These are phyloP conservation scores for Saprolegnia diclina DNA, from an alignment of 352 stramenopile species.

Conservation along the genomic window DNA sequence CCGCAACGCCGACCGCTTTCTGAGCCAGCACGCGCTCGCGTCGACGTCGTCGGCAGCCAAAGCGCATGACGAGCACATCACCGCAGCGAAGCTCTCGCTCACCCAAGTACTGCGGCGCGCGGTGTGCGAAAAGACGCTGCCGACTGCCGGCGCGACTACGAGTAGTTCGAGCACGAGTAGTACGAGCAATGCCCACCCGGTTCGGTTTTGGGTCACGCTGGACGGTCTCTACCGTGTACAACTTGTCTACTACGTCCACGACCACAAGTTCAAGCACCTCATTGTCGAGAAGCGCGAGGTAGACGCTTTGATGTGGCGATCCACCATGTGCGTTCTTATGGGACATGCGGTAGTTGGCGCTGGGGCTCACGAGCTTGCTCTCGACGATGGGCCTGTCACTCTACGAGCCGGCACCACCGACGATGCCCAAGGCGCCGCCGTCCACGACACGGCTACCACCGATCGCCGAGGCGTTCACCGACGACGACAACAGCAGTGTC, in stretches of 20 bases:
- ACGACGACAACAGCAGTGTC: background rate
- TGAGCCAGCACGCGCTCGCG: slow-evolving; percentile 31
- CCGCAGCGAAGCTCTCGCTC: background rate
- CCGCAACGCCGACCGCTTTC: slow-evolving; percentile 55
- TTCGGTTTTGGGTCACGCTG: slow-evolving; percentile 13
- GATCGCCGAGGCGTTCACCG: background rate
- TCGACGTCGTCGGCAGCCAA: background rate
- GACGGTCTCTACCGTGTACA: slow-evolving; percentile 1
- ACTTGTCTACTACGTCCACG: slow-evolving; percentile 5
- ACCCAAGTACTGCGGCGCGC: background rate
- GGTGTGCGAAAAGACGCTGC: background rate
- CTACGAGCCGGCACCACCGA: background rate
- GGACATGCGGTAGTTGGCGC: background rate
- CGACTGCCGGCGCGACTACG: no score
- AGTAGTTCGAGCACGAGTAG: no score
- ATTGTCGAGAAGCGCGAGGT: slow-evolving; percentile 14
- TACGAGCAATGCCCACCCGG: background rate
- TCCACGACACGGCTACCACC: background rate
- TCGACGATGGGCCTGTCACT: background rate
- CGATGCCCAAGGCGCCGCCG: background rate
- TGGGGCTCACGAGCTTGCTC: slow-evolving; percentile 13
- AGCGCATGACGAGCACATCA: background rate
- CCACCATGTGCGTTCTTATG: background rate
- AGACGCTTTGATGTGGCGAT: background rate
- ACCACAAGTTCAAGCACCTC: background rate